Base-by-base conservation (phyloP, 176 grass and related monocot species). In the Themeda triandra region DNA sequence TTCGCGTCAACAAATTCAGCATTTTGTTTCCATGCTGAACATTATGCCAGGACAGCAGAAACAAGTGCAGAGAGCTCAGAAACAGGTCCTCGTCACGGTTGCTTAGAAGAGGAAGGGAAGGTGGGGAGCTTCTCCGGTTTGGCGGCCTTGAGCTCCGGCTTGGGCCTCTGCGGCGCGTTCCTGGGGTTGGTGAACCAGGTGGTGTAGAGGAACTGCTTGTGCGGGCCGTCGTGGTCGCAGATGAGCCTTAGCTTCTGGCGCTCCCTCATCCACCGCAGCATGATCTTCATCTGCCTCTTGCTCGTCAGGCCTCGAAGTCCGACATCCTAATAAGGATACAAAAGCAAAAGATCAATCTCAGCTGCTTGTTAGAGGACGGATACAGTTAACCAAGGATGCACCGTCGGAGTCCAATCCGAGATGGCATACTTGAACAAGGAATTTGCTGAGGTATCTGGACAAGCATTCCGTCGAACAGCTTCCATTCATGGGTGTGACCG, bases 141-240 rank as follows among this genome's bases (percentile, higher is more conserved):
- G 78, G 62, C 73, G 78, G 62, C 73, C 67, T 58, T 32, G 78
- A 65, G 31, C 42, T 88, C 42, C 6, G 25, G 23, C 76, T 75
- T 87, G 31, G 83, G 76, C 76, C 79, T 87, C 37, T 27, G 75
- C 10, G 91, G 93, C 83, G 86, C 84, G 53, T 85, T 94, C 74
- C 79, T 96, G 64, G 96, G 93, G 29, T 91, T 99, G 44, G 96
- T 99, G 63, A 99, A 99, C 96, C 96, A 99, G 39, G 96, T 99
- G 17, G 93, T 92, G 63, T 99, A 99, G 48, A 99, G 91, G 59
- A 99, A 99, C 21, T 96, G 91, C 84, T 94, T 99, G 86, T 99
- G 93, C 21, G 91, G 87, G 2, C 91, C 91, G 40, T 91, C 85
- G 23, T 96, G 93, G 83, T 95, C 91, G 69, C 93, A 99, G 71